Evolutionary conservation across 805 yeast genomes (phyloP).

Genomic region (Saturnispora ahearnii): DNA sequence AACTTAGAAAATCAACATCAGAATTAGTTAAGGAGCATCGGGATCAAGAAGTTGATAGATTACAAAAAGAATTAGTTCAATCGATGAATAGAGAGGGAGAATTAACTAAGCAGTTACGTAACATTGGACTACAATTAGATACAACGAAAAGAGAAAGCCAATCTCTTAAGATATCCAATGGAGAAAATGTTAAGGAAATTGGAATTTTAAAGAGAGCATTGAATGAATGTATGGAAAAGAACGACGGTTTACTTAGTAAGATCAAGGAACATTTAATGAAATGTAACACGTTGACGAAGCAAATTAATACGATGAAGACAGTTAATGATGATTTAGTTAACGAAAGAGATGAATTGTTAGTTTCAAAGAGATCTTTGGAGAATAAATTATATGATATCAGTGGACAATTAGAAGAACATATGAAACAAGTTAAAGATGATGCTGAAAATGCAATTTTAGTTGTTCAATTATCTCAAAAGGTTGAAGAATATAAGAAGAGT

Average conservation of each 20-base stretch:
- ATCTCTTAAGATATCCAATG: slow-evolving; percentile 30
- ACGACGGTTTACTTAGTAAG: slow-evolving; percentile 33
- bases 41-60: slow-evolving; percentile 42
- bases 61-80: slow-evolving; percentile 44
- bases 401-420: slow-evolving; percentile 32
- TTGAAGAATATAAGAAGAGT: slow-evolving; percentile 28
- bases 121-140: slow-evolving; percentile 51
- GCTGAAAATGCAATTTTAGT: slow-evolving; percentile 25
- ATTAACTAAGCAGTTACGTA: slow-evolving; percentile 54
- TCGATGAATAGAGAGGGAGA: slow-evolving; percentile 58
- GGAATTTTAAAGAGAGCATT: slow-evolving; percentile 33
- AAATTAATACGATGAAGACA: slow-evolving; percentile 47
- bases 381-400: slow-evolving; percentile 33
- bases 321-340: slow-evolving; percentile 50
- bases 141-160: slow-evolving; percentile 39
- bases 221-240: slow-evolving; percentile 35
- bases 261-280: slow-evolving; percentile 39
- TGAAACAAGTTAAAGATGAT: slow-evolving; percentile 25
- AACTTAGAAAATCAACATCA: slow-evolving; percentile 26
- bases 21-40: slow-evolving; percentile 24
- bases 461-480: slow-evolving; percentile 27
- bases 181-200: slow-evolving; percentile 34
- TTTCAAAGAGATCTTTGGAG: slow-evolving; percentile 41
- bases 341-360: slow-evolving; percentile 55
- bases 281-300: slow-evolving; percentile 38